Evolutionary conservation across 2,329 filamentous ascomycete species (phyloP), one percentile per base, ranked within the genome.

Genomic region (Xylariomycetidae sp.): DNA sequence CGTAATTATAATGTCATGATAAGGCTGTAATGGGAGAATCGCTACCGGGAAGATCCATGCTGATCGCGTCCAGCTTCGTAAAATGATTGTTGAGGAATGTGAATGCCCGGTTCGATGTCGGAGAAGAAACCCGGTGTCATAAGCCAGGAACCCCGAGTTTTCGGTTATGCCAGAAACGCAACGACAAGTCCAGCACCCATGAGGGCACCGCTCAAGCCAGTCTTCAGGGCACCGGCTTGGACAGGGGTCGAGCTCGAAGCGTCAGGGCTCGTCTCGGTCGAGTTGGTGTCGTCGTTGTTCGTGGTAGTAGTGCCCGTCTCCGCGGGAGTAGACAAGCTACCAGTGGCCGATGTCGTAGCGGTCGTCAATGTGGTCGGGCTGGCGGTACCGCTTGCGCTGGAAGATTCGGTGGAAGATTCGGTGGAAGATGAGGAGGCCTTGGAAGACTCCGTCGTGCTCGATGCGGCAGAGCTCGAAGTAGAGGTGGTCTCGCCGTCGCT

Each of bases 151-250:
- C n/a, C n/a, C n/a, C n/a, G n/a, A n/a, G n/a, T 8, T 8, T n/a
- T 23, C 20, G 8, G 8, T 23, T 23, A 23, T n/a, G n/a, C 8
- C 20, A 49, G 36, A 34, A 54, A 32, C 30, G 42, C 49, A 22
- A 44, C 49, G 34, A 54, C 31, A 12, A 53, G 34, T 31, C 51
- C 48, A 11, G 47, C 49, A 31, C 51, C 46, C 7, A 52, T 23
- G 15, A 50, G 33, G 20, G 37, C 45, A 14, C 44, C 33, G 40
- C 48, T 51, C 43, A 54, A 45, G 25, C 40, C 43, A 22, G 31
- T 28, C 46, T 48, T 51, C 25, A 54, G 33, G 31, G 47, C 52
- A 28, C 39, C 50, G 22, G 30, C 43, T 6, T 36, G 26, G 25
- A 26, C 35, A 8, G 49, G 37, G 2, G 45, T 17, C 11, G 36